Evolutionary conservation across 306 rosid genomes (phyloP), one percentile per base, ranked within the genome.

Genomic region (Citrullus colocynthis): DNA sequence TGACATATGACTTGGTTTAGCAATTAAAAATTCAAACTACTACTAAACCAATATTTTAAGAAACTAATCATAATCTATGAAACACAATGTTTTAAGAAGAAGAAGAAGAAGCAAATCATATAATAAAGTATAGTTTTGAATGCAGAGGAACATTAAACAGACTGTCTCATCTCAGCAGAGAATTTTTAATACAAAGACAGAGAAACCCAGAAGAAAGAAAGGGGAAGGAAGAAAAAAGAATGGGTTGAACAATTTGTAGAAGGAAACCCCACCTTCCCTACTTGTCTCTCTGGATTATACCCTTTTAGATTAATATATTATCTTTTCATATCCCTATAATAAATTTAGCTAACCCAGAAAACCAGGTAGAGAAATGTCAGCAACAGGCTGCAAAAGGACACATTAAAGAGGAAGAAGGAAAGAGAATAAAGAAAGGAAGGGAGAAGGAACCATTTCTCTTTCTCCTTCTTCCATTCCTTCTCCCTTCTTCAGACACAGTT

Each of bases 231-330:
- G 30, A 58, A 20, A 16, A 8, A 37, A 64, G 30, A 66, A 66
- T 16, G 73, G 49, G 17, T 67, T 41, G 34, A 39, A 37, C 32
- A 18, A 1, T 67, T 67, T 37, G 54, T 18, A 64, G 72, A 36
- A 64, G 20, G 1, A 48, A 64, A 32, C 16, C 76, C 75, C 57
- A 70, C 39, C 39, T 67, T 41, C 56, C 55, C 57, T 30, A 37
- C 20, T 20, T 71, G 76, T 24, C 76, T 71, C 58, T 45, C 76
- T 71, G 76, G 58, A 71, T 48, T 71, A 71, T 71, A 71, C 76
- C 42, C 76, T 45, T 24, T 71, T 45, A 45, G 37, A 71, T 48
- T 71, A 70, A 21, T 42, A 18, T 66, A 17, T 4, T 13, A 48
- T 2, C 54, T 21, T 67, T 72, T 24, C 56, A 20, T 12, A 70